Conservation (phyloP, 192 early-diverging fungal genomes). For the Podila horticola region DNA sequence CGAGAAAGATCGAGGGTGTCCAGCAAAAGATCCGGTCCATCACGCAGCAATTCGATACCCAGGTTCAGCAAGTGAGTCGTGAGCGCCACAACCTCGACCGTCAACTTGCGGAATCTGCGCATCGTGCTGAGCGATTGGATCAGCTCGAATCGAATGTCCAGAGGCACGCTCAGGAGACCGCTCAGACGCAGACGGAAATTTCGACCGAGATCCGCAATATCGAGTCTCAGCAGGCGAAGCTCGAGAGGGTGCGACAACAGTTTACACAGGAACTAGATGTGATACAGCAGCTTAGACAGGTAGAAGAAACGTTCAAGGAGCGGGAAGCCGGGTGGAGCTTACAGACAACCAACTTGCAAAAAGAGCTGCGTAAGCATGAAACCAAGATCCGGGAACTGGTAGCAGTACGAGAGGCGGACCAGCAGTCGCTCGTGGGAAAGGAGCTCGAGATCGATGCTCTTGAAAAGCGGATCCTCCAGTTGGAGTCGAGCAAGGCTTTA, state of each 20-base stretch:
- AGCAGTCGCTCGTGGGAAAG: constrained; percentile 5
- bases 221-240: constrained; percentile 12
- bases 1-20: constrained; percentile 6
- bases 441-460: constrained; percentile 10
- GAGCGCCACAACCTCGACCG: constrained; percentile 32
- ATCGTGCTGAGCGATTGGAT: constrained; percentile 8
- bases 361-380: constrained; percentile 9
- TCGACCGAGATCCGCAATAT: constrained; percentile 16
- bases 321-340: constrained; percentile 40
- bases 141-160: constrained; percentile 17
- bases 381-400: constrained; percentile 11
- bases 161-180: constrained; percentile 2
- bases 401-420: constrained; percentile 1
- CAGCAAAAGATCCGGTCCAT: constrained; percentile 22
- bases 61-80: constrained; percentile 12
- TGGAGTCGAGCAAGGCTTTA: constrained; percentile 20
- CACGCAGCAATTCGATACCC: constrained; percentile 25
- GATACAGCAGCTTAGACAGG: constrained; percentile 20
- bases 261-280: constrained; percentile 11
- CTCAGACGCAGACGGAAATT: constrained; percentile 2
- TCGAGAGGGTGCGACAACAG: constrained; percentile 16
- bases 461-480: constrained; percentile 10
- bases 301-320: constrained; percentile 34
- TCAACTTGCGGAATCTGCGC: constrained; percentile 5
- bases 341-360: background rate